phyloP scores from a whole-genome alignment of 2,329 filamentous ascomycete species.

The Alternaria incomplexa region DNA sequence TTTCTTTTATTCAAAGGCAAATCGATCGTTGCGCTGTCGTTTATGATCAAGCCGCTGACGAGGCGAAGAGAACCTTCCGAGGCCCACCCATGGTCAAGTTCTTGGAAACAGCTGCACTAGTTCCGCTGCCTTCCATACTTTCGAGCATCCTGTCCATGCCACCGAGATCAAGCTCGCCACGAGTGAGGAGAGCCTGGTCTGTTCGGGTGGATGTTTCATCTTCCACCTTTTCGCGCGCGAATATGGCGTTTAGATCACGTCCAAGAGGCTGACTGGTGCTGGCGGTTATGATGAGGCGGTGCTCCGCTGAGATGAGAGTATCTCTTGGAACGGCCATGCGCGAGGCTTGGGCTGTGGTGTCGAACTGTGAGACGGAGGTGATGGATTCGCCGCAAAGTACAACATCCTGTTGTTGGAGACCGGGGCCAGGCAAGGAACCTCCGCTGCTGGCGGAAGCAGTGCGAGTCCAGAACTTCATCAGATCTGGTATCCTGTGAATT shows the following conservation, averaged over 20 bases:
- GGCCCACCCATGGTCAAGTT: slow-evolving; percentile 39
- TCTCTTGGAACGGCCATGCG: slow-evolving; percentile 54
- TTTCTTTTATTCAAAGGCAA: not conserved
- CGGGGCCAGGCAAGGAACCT: slow-evolving; percentile 49
- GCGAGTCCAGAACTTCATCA: slow-evolving; percentile 54
- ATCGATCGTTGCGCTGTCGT: not conserved
- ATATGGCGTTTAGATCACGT: slow-evolving; percentile 35
- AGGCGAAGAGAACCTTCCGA: slow-evolving; percentile 45
- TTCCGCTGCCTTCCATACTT: slow-evolving; percentile 38
- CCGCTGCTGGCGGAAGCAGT: slow-evolving; percentile 43
- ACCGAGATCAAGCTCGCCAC: slow-evolving; percentile 55
- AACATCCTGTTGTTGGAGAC: slow-evolving; percentile 51
- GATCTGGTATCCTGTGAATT: slow-evolving; percentile 53
- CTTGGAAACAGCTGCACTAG: slow-evolving; percentile 24
- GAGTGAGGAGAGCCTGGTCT: slow-evolving; percentile 54
- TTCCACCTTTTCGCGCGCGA: slow-evolving; percentile 37
- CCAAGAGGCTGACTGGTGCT: slow-evolving; percentile 39
- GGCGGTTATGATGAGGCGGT: slow-evolving; percentile 53
- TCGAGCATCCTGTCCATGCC: slow-evolving; percentile 56
- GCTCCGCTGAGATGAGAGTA: slow-evolving; percentile 52
- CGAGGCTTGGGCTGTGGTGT: slow-evolving; percentile 46
- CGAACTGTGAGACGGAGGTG: slow-evolving; percentile 53
- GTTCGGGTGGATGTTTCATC: slow-evolving; percentile 34
- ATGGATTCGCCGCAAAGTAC: slow-evolving; percentile 52
- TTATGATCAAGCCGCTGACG: slow-evolving; percentile 30